Conservation (phyloP, 2,329 filamentous ascomycete genomes). For the Thelonectria blattea region DNA sequence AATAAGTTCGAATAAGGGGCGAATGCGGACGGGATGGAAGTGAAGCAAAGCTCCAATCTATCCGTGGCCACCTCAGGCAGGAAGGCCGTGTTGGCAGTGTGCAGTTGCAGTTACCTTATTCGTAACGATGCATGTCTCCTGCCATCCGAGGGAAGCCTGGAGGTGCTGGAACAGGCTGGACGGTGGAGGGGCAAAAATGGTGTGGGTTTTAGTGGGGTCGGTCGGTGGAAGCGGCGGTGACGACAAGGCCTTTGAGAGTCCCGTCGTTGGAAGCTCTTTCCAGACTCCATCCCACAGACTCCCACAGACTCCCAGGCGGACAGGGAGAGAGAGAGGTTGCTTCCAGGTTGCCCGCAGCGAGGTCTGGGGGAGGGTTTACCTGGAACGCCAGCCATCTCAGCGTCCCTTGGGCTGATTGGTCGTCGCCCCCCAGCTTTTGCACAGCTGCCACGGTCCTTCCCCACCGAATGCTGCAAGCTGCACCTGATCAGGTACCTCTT, state of each 20-base stretch:
- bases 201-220: slow-evolving; percentile 14
- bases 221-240: slow-evolving; percentile 33
- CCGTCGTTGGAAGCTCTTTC: no score
- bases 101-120: not conserved
- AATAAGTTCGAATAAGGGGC: not conserved
- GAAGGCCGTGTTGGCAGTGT: no score
- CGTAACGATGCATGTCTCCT: not conserved
- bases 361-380: not conserved
- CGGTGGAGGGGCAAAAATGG: slow-evolving; percentile 30
- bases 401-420: slow-evolving; percentile 7
- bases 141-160: slow-evolving; percentile 1
- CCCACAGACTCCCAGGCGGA: no score
- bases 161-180: slow-evolving; percentile 6
- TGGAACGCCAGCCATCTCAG: slow-evolving; percentile 4
- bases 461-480: slow-evolving; percentile 5
- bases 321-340: no score
- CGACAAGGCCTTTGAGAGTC: slow-evolving; percentile 20
- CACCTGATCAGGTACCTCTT: slow-evolving; percentile 13
- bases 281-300: no score
- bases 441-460: slow-evolving; percentile 6
- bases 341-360: not conserved
- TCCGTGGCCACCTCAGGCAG: no score
- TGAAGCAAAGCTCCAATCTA: not conserved
- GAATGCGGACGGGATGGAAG: not conserved
- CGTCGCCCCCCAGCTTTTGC: not conserved